A percentile compares a stretch with the other conserved stretches of the same genome.
Conservation (phyloP, 495 filamentous ascomycete species). For the Jackrogersella minutella region DNA sequence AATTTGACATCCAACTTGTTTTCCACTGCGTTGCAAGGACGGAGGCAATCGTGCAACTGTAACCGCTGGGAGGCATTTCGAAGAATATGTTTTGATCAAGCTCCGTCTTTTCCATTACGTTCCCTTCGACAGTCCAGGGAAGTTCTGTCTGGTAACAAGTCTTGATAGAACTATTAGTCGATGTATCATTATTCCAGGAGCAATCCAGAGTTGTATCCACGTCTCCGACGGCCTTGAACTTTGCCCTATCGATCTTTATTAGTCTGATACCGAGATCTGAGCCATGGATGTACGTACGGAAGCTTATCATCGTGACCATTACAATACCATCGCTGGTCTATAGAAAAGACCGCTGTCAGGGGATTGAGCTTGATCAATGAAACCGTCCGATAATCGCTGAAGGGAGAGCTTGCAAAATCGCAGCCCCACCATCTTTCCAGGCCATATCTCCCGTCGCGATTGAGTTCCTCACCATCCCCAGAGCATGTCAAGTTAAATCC, state of each 20-base stretch:
- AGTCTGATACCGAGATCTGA: background rate
- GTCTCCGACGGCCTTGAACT: conserved; percentile 11
- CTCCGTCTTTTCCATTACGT: conserved; percentile 8
- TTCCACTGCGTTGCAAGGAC: conserved; percentile 42
- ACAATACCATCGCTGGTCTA: conserved; percentile 33
- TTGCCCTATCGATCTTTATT: conserved; percentile 8
- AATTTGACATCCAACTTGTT: conserved; percentile 1
- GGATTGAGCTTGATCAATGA: conserved; percentile 29
- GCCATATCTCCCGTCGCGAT: conserved; percentile 30
- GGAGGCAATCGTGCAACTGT: conserved; percentile 40
- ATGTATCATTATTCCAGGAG: conserved; percentile 24
- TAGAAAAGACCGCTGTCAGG: conserved; percentile 22
- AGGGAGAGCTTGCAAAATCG: background rate
- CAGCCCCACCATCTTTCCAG: conserved; percentile 35
- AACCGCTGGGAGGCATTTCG: conserved; percentile 20
- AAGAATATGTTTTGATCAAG: conserved; percentile 15
- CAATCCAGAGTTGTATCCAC: conserved; percentile 17
- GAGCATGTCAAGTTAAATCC: conserved; percentile 27
- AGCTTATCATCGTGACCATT: conserved; percentile 18
- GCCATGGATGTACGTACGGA: conserved; percentile 3
- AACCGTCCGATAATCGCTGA: conserved; percentile 15
- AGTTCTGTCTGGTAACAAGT: conserved; percentile 18
- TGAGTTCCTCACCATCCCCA: conserved; percentile 33
- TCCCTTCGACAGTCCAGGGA: conserved; percentile 13
- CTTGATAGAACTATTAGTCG: conserved; percentile 3